Conservation (phyloP, 31 red algal species). For the Bonnemaisonia californica region DNA sequence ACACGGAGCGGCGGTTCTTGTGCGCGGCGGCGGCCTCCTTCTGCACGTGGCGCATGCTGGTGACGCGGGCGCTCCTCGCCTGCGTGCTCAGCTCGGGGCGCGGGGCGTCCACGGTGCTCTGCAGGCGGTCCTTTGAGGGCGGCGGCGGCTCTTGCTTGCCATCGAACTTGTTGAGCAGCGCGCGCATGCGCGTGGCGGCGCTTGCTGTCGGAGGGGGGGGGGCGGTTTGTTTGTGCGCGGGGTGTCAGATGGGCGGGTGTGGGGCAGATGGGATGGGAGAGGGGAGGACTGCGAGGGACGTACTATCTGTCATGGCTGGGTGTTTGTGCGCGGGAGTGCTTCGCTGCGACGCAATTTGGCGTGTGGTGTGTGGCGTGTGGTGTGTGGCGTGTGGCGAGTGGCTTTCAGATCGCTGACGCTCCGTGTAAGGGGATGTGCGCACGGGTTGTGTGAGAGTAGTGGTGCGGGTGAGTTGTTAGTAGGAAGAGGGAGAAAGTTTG, state of each 20-base stretch:
- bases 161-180: constrained; percentile 55
- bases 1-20: no score
- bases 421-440: no score
- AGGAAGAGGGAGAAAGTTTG: no score
- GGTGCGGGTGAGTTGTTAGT: no score
- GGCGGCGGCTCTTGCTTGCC: constrained; percentile 32
- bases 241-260: not conserved
- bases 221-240: not conserved
- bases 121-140: constrained; percentile 42
- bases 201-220: not conserved
- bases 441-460: no score
- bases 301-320: no score
- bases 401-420: not conserved
- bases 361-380: not conserved
- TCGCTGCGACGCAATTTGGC: not conserved
- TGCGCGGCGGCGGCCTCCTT: no score
- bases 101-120: constrained; percentile 43
- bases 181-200: constrained; percentile 28
- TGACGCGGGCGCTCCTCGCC: constrained; percentile 35
- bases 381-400: not conserved
- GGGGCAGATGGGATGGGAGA: not conserved
- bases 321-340: not conserved
- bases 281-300: no score
- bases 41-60: no score
- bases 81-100: constrained; percentile 20